Evolutionary conservation across 805 yeast genomes (phyloP).

Genomic region (Saccharomycopsis sp.): DNA sequence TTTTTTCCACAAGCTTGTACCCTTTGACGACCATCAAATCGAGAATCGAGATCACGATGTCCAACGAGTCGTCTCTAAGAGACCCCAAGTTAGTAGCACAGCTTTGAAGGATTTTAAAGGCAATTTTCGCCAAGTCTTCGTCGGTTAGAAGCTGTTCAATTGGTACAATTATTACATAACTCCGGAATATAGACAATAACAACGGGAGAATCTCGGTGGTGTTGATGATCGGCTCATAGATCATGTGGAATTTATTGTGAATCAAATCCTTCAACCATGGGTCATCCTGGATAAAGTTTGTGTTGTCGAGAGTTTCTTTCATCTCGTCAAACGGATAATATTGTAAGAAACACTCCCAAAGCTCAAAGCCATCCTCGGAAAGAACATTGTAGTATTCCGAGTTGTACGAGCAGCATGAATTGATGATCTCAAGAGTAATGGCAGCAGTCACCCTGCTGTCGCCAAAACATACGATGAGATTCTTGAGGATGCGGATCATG

Average conservation of each 20-base stretch:
- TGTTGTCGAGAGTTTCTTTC: not conserved
- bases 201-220: constrained; percentile 72
- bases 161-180: constrained; percentile 50
- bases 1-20: constrained; percentile 23
- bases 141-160: constrained; percentile 30
- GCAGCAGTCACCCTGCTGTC: constrained; percentile 44
- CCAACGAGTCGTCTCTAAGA: constrained; percentile 67
- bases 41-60: constrained; percentile 45
- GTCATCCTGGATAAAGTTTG: constrained; percentile 10
- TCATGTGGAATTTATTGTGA: constrained; percentile 40
- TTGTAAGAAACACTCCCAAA: constrained; percentile 69
- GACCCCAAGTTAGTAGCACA: constrained; percentile 48
- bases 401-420: constrained; percentile 52
- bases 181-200: constrained; percentile 52
- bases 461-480: constrained; percentile 47
- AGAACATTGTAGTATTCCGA: constrained; percentile 51
- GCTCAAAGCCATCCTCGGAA: constrained; percentile 80
- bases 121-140: constrained; percentile 31
- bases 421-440: constrained; percentile 59
- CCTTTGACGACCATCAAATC: constrained; percentile 42
- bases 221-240: constrained; percentile 53
- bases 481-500: constrained; percentile 49
- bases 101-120: constrained; percentile 38
- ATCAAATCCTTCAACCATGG: constrained; percentile 22
- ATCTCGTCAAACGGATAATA: constrained; percentile 40